These are phyloP conservation scores for Crataegus laevigata DNA, from an alignment of 306 rosid species.

Conservation along the genomic window DNA sequence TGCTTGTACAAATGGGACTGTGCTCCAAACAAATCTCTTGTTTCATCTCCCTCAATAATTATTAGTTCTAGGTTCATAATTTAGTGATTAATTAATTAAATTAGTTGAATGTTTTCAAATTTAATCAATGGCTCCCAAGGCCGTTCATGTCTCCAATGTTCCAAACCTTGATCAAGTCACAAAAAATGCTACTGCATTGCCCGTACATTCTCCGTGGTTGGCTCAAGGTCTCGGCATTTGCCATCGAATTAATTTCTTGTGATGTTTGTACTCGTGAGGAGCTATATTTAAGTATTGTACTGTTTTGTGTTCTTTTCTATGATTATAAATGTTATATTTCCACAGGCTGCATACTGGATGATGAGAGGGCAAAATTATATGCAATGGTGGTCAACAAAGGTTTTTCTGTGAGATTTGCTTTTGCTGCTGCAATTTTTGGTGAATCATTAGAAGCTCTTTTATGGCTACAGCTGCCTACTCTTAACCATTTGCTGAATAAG, in stretches of 20 bases:
- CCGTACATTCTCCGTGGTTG: neutral
- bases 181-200: slow-evolving; percentile 16
- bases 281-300: slow-evolving; percentile 1
- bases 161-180: slow-evolving; percentile 33
- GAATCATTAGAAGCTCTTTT: slow-evolving; percentile 88
- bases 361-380: slow-evolving; percentile 83
- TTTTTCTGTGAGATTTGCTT: slow-evolving; percentile 73
- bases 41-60: too few relatives aligned
- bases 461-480: slow-evolving; percentile 90
- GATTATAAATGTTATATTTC: slow-evolving; percentile 23
- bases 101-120: too few relatives aligned
- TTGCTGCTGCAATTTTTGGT: slow-evolving; percentile 86
- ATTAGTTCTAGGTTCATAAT: slow-evolving; percentile 16
- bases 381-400: slow-evolving; percentile 77
- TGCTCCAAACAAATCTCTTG: too few relatives aligned
- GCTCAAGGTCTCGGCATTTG: slow-evolving; percentile 1
- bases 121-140: slow-evolving; percentile 30
- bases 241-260: neutral
- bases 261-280: slow-evolving; percentile 14
- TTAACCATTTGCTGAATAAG: slow-evolving; percentile 67
- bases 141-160: slow-evolving; percentile 45
- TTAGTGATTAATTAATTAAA: too few relatives aligned
- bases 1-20: too few relatives aligned
- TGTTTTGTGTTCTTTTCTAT: slow-evolving; percentile 14
- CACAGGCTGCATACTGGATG: slow-evolving; percentile 86